These are phyloP conservation scores for Phyllosticta citrichinensis DNA, from an alignment of 2,329 filamentous ascomycete species.

Conservation along the genomic window DNA sequence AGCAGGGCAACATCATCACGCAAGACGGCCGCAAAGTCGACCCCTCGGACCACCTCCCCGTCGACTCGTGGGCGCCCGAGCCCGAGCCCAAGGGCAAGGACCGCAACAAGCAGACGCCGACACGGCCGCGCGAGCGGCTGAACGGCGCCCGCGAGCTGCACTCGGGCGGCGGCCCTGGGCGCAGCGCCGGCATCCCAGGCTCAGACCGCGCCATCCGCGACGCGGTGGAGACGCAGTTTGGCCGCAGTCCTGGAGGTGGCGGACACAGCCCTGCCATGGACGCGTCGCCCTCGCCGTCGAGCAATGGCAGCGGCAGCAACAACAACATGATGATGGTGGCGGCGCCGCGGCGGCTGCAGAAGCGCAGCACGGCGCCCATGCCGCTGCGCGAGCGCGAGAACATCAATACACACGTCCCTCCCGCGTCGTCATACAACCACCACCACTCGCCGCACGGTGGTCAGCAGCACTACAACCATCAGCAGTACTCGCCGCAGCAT, in stretches of 20 bases:
- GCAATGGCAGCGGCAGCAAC: background rate
- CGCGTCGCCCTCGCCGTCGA: background rate
- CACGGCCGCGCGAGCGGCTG: slow-evolving; percentile 37
- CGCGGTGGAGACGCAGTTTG: background rate
- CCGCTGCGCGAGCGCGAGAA: slow-evolving; percentile 28
- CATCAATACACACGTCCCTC: slow-evolving; percentile 6
- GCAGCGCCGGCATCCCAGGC: slow-evolving; percentile 12
- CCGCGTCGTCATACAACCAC: background rate
- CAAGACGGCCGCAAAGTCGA: slow-evolving; percentile 69
- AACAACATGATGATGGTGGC: background rate
- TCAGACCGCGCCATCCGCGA: slow-evolving; percentile 7
- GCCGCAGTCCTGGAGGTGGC: background rate
- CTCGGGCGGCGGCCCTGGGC: background rate
- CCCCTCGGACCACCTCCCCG: slow-evolving; percentile 68
- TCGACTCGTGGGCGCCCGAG: slow-evolving; percentile 69
- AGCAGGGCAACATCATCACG: slow-evolving; percentile 61
- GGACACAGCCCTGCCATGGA: background rate
- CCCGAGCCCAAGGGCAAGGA: slow-evolving; percentile 53
- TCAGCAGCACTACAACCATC: background rate
- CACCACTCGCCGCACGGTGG: background rate
- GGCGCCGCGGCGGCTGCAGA: slow-evolving; percentile 17
- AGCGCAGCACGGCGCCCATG: slow-evolving; percentile 14
- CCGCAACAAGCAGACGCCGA: slow-evolving; percentile 18
- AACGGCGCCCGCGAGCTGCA: slow-evolving; percentile 38
- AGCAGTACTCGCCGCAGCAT: background rate